phyloP scores from a whole-genome alignment of 352 stramenopile species.

The Phytophthora cactorum region DNA sequence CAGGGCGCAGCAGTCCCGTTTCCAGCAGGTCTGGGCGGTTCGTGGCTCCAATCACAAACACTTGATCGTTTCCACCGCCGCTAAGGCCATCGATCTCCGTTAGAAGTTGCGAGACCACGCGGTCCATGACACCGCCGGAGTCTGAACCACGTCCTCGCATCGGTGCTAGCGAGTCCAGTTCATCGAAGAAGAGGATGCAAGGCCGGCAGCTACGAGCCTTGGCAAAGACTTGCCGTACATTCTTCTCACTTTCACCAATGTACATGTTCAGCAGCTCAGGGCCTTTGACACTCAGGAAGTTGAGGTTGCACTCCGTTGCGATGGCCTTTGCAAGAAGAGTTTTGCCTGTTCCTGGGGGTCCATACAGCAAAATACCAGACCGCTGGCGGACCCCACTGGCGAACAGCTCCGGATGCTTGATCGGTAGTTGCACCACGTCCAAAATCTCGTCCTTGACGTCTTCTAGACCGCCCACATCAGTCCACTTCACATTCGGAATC shows the following conservation, averaged over 20 bases:
- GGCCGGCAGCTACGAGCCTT: conserved; percentile 82
- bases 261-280: conserved; percentile 98
- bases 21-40: conserved; percentile 98
- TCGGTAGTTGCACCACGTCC: conserved; percentile 84
- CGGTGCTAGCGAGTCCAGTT: conserved; percentile 90
- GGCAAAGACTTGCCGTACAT: conserved; percentile 95
- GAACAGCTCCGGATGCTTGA: conserved; percentile 87
- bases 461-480: conserved; percentile 98
- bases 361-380: conserved; percentile 85
- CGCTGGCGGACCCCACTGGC: conserved; percentile 77
- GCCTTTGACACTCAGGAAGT: conserved; percentile 97
- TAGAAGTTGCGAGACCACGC: conserved; percentile 96
- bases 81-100: conserved; percentile 94
- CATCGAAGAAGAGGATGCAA: conserved; percentile 95
- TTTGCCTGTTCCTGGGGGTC: conserved; percentile 92
- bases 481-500: conserved; percentile 97
- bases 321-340: conserved; percentile 96
- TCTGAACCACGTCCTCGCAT: conserved; percentile 90
- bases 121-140: conserved; percentile 95
- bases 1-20: conserved; percentile 92
- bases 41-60: conserved; percentile 97
- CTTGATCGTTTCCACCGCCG: conserved; percentile 71
- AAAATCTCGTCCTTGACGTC: conserved; percentile 98
- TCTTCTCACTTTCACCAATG: conserved; percentile 97
- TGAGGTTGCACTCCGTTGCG: conserved; percentile 95